Evolutionary conservation across 352 stramenopile genomes (phyloP).

Genomic region (Pythium angustatum): DNA sequence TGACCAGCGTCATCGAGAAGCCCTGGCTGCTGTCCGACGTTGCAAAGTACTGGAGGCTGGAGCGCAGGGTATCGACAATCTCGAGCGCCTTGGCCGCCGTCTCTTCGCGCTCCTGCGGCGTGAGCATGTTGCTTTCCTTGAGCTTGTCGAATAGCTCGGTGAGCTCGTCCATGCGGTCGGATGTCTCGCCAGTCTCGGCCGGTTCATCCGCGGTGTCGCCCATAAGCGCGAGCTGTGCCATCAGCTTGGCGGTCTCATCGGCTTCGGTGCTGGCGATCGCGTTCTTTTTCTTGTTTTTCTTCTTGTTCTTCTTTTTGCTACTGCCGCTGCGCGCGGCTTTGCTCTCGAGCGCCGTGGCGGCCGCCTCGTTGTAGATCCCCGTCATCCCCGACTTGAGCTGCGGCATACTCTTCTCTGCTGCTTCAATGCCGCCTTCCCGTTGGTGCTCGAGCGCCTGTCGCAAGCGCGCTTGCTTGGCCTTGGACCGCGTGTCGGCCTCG

Average conservation of each 20-base stretch:
- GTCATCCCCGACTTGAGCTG: neutral
- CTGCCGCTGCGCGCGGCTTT: neutral
- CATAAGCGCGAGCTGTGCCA: constrained; percentile 8
- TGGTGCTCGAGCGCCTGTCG: constrained; percentile 4
- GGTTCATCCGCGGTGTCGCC: neutral
- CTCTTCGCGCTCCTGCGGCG: neutral
- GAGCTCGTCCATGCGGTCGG: constrained; percentile 8
- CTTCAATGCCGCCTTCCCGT: neutral
- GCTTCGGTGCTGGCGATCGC: neutral
- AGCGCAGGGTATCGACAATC: constrained; percentile 2
- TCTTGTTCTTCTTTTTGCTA: constrained; percentile 31
- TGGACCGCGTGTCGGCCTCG: neutral
- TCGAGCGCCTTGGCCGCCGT: neutral
- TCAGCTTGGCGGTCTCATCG: neutral
- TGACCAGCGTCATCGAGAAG: neutral
- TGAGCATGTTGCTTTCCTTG: constrained; percentile 1
- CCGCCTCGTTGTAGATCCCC: neutral
- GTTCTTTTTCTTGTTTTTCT: constrained; percentile 33
- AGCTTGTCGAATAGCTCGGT: constrained; percentile 1
- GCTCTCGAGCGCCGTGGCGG: neutral
- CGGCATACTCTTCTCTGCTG: constrained; percentile 1
- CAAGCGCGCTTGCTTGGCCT: neutral
- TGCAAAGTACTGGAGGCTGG: neutral
- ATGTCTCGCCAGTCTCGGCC: neutral
- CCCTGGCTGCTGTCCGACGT: neutral